phyloP scores from a whole-genome alignment of 1,284 basidiomycete genomes.

The Meripilus lineatus region DNA sequence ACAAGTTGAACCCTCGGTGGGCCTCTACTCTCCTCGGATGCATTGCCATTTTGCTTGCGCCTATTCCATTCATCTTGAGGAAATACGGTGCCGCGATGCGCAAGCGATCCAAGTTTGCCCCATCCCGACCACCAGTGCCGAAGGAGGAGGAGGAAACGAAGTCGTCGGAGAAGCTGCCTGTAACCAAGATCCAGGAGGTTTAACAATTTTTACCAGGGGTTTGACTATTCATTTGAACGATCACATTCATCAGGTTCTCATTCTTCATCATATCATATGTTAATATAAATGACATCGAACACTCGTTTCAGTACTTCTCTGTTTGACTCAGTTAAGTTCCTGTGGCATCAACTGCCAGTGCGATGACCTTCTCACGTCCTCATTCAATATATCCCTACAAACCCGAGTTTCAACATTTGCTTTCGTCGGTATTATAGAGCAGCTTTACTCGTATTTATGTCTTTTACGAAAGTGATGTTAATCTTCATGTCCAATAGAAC shows the following conservation, averaged over 20 bases:
- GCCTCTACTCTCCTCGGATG: conserved; percentile 29
- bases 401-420: not conserved
- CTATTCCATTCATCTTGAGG: conserved; percentile 32
- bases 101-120: conserved; percentile 25
- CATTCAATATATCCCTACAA: too few relatives aligned
- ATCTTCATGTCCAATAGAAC: too few relatives aligned
- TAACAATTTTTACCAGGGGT: not conserved
- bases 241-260: too few relatives aligned
- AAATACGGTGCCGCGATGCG: conserved; percentile 27
- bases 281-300: too few relatives aligned
- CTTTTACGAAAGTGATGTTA: too few relatives aligned
- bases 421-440: not conserved
- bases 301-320: too few relatives aligned
- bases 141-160: conserved; percentile 15
- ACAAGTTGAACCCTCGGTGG: conserved; percentile 29
- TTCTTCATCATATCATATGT: too few relatives aligned
- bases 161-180: not conserved
- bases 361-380: too few relatives aligned
- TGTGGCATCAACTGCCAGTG: too few relatives aligned
- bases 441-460: not conserved
- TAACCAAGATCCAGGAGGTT: not conserved
- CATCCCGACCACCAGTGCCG: conserved; percentile 9
- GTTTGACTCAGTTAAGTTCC: too few relatives aligned
- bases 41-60: conserved; percentile 25
- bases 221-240: too few relatives aligned